These are phyloP conservation scores for Yarrowia porcina DNA, from an alignment of 805 yeast genomes.

Conservation along the genomic window DNA sequence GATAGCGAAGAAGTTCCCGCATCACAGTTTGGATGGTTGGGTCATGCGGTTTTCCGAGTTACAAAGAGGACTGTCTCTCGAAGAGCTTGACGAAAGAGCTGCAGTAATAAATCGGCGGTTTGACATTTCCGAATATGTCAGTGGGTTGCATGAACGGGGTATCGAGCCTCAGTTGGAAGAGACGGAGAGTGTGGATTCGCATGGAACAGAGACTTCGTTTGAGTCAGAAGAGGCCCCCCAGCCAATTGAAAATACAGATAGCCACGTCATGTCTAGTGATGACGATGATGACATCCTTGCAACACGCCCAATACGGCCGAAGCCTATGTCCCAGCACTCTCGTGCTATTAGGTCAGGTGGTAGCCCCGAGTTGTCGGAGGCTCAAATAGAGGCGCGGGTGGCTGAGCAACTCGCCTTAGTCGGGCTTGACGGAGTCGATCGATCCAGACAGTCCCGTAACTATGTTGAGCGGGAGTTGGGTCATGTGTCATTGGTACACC, in stretches of 20 bases:
- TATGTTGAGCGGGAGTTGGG: background rate
- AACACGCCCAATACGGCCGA: background rate
- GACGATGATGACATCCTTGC: background rate
- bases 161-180: background rate
- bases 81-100: background rate
- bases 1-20: background rate
- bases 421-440: background rate
- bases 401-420: too few species aligned
- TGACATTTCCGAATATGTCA: background rate
- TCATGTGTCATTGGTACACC: background rate
- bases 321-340: background rate
- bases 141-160: background rate
- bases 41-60: background rate
- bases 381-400: background rate
- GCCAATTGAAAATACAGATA: too few species aligned
- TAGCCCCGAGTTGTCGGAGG: background rate
- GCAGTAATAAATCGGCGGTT: background rate
- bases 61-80: background rate
- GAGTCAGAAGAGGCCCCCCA: background rate
- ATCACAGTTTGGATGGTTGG: background rate
- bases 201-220: background rate
- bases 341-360: background rate
- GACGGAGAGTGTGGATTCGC: background rate
- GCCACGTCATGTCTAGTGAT: background rate
- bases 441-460: background rate